phyloP scores from a whole-genome alignment of 2,329 filamentous ascomycete genomes.

The Hymenoscyphus infarciens region DNA sequence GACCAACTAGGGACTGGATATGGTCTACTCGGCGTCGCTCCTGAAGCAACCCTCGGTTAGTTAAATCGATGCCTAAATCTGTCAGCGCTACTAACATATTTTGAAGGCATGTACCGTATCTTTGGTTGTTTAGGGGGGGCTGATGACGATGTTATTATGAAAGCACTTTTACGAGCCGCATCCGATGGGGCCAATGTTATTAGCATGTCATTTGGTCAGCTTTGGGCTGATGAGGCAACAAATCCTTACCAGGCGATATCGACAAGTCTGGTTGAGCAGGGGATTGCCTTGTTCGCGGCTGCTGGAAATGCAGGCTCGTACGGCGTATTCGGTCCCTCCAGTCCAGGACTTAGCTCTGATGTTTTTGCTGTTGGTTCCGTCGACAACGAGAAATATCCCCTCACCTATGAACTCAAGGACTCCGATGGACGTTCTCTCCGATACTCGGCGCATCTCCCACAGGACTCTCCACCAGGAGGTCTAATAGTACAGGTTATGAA shows the following conservation, averaged over 20 bases:
- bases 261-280: constrained; percentile 13
- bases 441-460: constrained; percentile 24
- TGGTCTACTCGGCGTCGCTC: constrained; percentile 25
- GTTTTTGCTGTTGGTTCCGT: constrained; percentile 22
- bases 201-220: constrained; percentile 25
- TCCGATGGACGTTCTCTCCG: constrained; percentile 13
- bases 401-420: constrained; percentile 21
- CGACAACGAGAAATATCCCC: constrained; percentile 20
- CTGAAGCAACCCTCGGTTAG: constrained; percentile 21
- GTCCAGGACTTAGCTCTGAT: constrained; percentile 16
- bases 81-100: neutral
- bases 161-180: constrained; percentile 24
- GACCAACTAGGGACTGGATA: constrained; percentile 11
- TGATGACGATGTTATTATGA: constrained; percentile 23
- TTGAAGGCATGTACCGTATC: constrained; percentile 22
- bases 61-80: neutral
- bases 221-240: constrained; percentile 4
- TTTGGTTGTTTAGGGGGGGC: constrained; percentile 22
- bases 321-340: constrained; percentile 3
- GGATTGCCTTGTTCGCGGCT: constrained; percentile 17
- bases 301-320: constrained; percentile 19
- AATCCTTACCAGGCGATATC: constrained; percentile 16
- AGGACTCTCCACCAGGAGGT: constrained; percentile 11
- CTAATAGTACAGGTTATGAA: neutral
- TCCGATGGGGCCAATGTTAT: constrained; percentile 27